Conservation (phyloP, 768 basidiomycete genomes). For the Hygrophorus pudorinus region DNA sequence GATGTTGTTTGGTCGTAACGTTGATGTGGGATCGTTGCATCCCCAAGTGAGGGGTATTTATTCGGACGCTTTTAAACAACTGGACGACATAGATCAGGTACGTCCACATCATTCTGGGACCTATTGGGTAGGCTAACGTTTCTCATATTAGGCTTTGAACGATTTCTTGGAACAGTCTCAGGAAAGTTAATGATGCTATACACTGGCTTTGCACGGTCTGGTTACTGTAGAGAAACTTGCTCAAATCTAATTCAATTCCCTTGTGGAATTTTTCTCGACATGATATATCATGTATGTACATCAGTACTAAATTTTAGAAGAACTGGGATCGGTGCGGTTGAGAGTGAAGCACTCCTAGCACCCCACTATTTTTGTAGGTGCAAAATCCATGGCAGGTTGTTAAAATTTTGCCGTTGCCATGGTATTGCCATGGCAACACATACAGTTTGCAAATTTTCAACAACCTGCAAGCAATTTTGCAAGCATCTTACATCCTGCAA, state of each 20-base stretch:
- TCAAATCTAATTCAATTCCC: not conserved
- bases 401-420: too few species aligned
- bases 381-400: too few species aligned
- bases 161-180: not conserved
- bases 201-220: too few species aligned
- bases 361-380: too few species aligned
- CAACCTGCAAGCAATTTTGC: too few species aligned
- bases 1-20: constrained; percentile 55
- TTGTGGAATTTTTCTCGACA: not conserved
- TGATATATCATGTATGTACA: not conserved
- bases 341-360: too few species aligned
- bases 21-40: constrained; percentile 57
- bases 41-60: constrained; percentile 67
- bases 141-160: not conserved
- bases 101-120: constrained; percentile 5
- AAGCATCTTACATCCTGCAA: too few species aligned
- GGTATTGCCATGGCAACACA: too few species aligned
- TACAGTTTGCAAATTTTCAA: too few species aligned
- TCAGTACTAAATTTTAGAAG: too few species aligned
- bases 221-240: constrained; percentile 19
- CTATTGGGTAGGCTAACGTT: not conserved
- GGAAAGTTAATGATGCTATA: too few species aligned
- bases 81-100: constrained; percentile 79
- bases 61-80: constrained; percentile 53
- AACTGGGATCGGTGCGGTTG: too few species aligned